Evolutionary conservation across 1,139 yeast genomes (phyloP).

Genomic region (Protomyces gravidus): DNA sequence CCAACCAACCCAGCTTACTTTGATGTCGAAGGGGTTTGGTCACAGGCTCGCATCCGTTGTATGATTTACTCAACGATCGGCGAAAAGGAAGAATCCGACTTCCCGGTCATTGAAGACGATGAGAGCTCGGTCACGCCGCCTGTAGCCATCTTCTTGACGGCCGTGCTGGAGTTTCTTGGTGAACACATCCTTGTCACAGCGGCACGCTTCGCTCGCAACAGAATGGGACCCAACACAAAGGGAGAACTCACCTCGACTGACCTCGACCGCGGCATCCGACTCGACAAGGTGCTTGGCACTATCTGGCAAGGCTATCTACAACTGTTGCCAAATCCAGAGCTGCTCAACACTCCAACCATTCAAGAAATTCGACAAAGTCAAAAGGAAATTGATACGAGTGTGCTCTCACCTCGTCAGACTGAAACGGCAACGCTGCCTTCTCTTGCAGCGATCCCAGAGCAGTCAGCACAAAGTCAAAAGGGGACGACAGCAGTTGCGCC

Average conservation of each 20-base stretch:
- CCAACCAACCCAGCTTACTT: constrained; percentile 2
- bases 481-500: not conserved
- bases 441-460: not conserved
- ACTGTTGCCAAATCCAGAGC: constrained; percentile 7
- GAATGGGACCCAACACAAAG: constrained; percentile 5
- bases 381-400: not conserved
- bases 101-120: constrained; percentile 5
- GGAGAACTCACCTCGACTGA: constrained; percentile 12
- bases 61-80: constrained; percentile 34
- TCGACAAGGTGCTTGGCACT: constrained; percentile 20
- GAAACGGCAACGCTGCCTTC: not conserved
- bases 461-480: not conserved
- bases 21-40: constrained; percentile 30
- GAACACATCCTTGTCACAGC: constrained; percentile 30
- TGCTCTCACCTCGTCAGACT: not conserved
- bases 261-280: constrained; percentile 15
- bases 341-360: not conserved
- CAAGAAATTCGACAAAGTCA: not conserved
- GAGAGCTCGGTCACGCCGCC: constrained; percentile 29
- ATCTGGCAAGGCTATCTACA: constrained; percentile 25
- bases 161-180: constrained; percentile 30
- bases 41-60: constrained; percentile 31
- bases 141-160: constrained; percentile 31
- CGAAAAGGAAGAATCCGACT: constrained; percentile 31
- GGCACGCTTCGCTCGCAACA: constrained; percentile 30